phyloP scores from a whole-genome alignment of 768 basidiomycete genomes.

The Leucosporidium scottii region DNA sequence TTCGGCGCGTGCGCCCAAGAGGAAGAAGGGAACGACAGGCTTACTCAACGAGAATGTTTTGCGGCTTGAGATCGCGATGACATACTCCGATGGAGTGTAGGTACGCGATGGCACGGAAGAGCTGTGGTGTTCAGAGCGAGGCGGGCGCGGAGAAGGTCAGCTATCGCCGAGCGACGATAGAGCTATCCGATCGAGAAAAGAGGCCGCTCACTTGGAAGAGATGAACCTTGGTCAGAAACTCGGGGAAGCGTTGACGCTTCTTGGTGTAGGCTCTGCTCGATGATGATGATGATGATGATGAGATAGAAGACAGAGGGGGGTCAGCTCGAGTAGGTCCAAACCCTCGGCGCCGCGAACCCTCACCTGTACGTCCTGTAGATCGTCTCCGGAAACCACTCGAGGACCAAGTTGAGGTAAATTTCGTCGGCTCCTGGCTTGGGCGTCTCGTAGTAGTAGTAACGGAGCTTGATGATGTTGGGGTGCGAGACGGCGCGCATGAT shows the following conservation, averaged over 20 bases:
- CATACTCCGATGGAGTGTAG: constrained; percentile 94
- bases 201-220: constrained; percentile 54
- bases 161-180: background rate
- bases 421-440: constrained; percentile 72
- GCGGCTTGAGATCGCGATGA: constrained; percentile 59
- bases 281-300: too few species aligned
- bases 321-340: background rate
- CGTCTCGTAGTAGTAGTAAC: constrained; percentile 76
- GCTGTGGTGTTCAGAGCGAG: constrained; percentile 47
- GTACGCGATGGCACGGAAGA: constrained; percentile 92
- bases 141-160: too few species aligned
- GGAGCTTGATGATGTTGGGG: constrained; percentile 82
- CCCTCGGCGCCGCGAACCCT: background rate
- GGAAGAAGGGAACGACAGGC: background rate
- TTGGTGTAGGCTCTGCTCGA: constrained; percentile 65
- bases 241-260: constrained; percentile 97
- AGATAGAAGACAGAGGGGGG: too few species aligned
- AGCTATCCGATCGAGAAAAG: background rate
- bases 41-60: constrained; percentile 83
- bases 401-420: constrained; percentile 94
- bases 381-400: constrained; percentile 67
- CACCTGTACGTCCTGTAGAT: background rate
- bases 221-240: constrained; percentile 85
- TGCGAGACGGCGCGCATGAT: constrained; percentile 63
- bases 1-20: background rate